Evolutionary conservation across 306 rosid genomes (phyloP).

Genomic region (Lathyrus aphaca): DNA sequence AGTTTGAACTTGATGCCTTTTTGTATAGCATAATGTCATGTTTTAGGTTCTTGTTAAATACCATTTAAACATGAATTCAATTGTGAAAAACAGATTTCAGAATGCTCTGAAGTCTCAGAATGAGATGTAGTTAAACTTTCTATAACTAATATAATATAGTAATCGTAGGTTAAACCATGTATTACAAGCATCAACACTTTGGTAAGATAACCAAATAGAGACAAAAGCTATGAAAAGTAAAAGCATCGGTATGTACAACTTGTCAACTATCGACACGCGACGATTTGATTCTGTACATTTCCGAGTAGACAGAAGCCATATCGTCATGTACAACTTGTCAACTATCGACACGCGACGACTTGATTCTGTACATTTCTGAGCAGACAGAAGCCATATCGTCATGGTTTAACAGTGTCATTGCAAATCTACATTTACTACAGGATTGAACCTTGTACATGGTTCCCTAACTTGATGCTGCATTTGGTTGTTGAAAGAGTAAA

Average conservation of each 20-base stretch:
- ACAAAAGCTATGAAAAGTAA: conserved; percentile 14
- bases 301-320: conserved; percentile 29
- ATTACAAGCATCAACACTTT: conserved; percentile 20
- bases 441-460: conserved; percentile 19
- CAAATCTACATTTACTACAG: conserved; percentile 28
- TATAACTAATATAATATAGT: conserved; percentile 13
- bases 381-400: conserved; percentile 16
- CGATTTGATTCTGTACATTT: conserved; percentile 30
- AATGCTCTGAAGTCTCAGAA: neutral
- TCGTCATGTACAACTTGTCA: conserved; percentile 21
- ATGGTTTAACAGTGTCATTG: conserved; percentile 23
- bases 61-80: neutral
- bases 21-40: neutral
- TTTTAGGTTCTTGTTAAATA: neutral
- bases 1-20: neutral
- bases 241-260: conserved; percentile 28
- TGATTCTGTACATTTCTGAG: conserved; percentile 33
- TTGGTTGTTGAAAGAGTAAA: conserved; percentile 19
- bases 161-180: neutral
- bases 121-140: conserved; percentile 3
- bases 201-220: neutral
- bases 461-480: neutral
- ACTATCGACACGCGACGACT: conserved; percentile 6
- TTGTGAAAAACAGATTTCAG: neutral
- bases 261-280: conserved; percentile 9